Conservation (phyloP, 306 rosid species). For the Trifolium pratense region DNA sequence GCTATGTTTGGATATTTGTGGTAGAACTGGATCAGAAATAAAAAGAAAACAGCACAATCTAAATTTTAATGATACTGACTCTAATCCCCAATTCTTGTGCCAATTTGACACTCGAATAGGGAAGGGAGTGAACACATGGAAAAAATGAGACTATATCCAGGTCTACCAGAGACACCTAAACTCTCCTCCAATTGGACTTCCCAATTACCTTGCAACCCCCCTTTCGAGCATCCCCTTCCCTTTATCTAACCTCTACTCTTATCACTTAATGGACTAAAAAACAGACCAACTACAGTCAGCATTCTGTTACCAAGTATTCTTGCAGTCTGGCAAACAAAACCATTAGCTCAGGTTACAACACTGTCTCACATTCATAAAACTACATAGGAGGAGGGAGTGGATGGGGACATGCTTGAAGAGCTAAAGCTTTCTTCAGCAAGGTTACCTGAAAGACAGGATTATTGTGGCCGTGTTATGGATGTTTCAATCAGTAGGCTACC, state of each 20-base stretch:
- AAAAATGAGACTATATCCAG: background rate
- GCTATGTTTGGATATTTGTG: background rate
- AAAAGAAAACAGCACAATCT: background rate
- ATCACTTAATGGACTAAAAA: no score
- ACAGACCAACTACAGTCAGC: background rate
- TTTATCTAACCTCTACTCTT: background rate
- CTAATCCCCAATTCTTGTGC: background rate
- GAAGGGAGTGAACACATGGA: background rate
- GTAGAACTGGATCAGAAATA: background rate
- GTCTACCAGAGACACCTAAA: background rate
- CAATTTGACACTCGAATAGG: background rate
- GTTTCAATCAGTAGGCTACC: constrained; percentile 1
- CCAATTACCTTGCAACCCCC: background rate
- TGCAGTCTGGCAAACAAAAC: background rate
- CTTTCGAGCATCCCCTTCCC: background rate
- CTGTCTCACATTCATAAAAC: background rate
- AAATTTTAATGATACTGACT: background rate
- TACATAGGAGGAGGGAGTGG: background rate
- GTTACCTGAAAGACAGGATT: background rate
- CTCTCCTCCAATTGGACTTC: background rate
- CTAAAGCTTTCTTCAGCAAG: background rate
- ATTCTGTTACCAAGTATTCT: background rate
- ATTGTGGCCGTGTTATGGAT: background rate
- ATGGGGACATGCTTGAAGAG: background rate
- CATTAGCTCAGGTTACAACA: background rate